Evolutionary conservation across 1,284 basidiomycete species (phyloP), one percentile per base, ranked within the genome.

Genomic region (Tetrapyrgos nigripes): DNA sequence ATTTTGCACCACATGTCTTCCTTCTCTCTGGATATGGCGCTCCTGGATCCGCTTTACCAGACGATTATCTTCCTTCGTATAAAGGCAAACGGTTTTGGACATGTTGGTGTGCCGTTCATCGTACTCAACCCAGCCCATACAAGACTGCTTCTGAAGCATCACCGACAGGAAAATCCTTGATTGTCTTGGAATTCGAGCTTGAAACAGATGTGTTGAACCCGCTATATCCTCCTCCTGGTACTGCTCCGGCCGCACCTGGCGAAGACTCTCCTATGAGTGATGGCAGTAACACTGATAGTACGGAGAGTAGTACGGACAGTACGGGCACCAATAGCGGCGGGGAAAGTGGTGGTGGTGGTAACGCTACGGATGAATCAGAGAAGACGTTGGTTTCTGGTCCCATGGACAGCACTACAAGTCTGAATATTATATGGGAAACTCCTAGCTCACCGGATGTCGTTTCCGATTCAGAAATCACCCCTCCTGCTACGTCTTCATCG

Each of bases 171-270:
- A 60, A 52, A 11, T 65, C 69, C 2, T 50, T 78, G 33, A 83
- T 93, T 64, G 81, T 93, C 31, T 82, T 96, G 66, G 94, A 96
- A 70, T 93, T 96, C 64, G 94, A 96, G 72, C 79, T 94, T 23
- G 91, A 94, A 68, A 73, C 79, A 50, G 93, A 96, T 69, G 66
- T 70, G 0, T 74, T 87, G 68, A 94, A 95, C 65, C 93, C 93
- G 0, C 75, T 94, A 10, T 89, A 89, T 66, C 85, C 86, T 5
- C 69, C 76, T 29, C 66, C 59, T 45, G 35, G 46, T 35, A 35
- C 51, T 24, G 19, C 51, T 3, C 50, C 48, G 6, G 66, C 67
- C 9, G 71, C 73, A 11, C 62, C 59, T 23, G 21, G 63, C 55
- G 14, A 50, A 8, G 37, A 53, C 21, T 59, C 61, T 28, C 29